phyloP scores from a whole-genome alignment of 192 early-diverging fungal species.

The Coemansia sp. region DNA sequence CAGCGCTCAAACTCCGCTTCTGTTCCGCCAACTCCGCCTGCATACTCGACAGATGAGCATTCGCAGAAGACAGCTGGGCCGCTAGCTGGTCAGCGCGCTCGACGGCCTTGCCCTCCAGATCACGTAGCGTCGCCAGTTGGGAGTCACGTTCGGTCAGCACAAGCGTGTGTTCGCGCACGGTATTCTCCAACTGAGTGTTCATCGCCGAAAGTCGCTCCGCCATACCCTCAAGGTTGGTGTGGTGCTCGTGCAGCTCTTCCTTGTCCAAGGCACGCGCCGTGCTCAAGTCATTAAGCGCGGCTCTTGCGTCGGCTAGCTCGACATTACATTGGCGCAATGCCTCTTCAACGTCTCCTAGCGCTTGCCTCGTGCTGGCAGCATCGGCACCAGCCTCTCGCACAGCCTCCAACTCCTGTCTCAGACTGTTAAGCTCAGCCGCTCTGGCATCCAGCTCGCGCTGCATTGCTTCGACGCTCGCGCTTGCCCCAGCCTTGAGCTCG shows the following conservation, averaged over 20 bases:
- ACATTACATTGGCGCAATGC: constrained; percentile 1
- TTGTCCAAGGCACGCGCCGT: background rate
- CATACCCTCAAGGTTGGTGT: background rate
- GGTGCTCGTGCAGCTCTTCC: background rate
- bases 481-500: background rate
- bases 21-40: background rate
- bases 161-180: background rate
- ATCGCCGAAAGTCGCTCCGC: background rate
- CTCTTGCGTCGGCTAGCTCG: background rate
- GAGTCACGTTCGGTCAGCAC: background rate
- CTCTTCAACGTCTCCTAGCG: background rate
- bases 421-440: constrained; percentile 1
- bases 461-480: background rate
- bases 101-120: background rate
- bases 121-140: background rate
- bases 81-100: constrained; percentile 15
- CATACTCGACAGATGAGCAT: background rate
- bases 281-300: background rate
- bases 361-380: background rate
- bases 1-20: background rate
- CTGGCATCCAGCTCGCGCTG: background rate
- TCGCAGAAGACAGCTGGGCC: constrained; percentile 1
- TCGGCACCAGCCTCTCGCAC: background rate
- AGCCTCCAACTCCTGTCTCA: background rate
- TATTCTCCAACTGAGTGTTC: background rate